Evolutionary conservation across 2,329 filamentous ascomycete species (phyloP).

Genomic region (Xylariaceae sp.): DNA sequence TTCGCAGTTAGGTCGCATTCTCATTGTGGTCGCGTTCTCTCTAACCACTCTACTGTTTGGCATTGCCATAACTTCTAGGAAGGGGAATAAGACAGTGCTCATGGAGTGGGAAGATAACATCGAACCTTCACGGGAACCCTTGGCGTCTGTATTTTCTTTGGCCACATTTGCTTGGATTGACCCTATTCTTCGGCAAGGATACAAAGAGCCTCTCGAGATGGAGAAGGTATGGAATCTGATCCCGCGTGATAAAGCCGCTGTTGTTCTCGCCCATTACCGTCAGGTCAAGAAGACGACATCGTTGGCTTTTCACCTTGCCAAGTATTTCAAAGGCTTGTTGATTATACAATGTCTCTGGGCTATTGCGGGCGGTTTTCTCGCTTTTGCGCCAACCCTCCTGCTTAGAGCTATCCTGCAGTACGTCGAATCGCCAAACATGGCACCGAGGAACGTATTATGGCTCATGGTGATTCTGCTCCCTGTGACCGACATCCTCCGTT

Average conservation of each 20-base stretch:
- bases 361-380: constrained; percentile 71
- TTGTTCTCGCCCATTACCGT: constrained; percentile 75
- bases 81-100: constrained; percentile 84
- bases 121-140: constrained; percentile 78
- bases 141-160: constrained; percentile 82
- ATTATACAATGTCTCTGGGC: constrained; percentile 77
- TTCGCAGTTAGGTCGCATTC: constrained; percentile 54
- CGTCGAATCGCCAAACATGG: constrained; percentile 72
- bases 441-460: constrained; percentile 86
- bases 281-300: constrained; percentile 76
- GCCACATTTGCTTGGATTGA: constrained; percentile 90
- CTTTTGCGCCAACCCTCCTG: constrained; percentile 85
- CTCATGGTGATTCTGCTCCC: constrained; percentile 90
- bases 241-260: constrained; percentile 79
- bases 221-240: constrained; percentile 87
- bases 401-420: constrained; percentile 90
- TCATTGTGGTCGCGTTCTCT: constrained; percentile 69
- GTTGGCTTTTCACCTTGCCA: constrained; percentile 73
- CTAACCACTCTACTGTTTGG: constrained; percentile 68
- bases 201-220: constrained; percentile 76
- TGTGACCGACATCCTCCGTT: constrained; percentile 73
- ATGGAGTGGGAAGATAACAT: constrained; percentile 86
- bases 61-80: constrained; percentile 75
- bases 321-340: constrained; percentile 75
- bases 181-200: constrained; percentile 81